Conservation (phyloP, 768 basidiomycete genomes). For the Leucogyrophana mollusca region DNA sequence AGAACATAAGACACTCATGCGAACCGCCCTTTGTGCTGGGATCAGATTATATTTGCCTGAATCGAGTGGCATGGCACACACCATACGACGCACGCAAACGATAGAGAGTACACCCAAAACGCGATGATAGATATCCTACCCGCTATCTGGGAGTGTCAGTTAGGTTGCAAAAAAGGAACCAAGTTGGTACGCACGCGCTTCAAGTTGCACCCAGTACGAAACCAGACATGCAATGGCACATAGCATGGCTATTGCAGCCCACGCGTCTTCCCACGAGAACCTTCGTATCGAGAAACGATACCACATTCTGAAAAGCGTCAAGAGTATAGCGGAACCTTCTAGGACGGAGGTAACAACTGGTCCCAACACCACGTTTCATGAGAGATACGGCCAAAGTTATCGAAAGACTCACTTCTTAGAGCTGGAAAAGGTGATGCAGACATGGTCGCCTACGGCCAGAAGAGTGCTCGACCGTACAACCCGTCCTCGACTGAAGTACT, state of each 20-base stretch:
- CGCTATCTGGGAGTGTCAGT: background rate
- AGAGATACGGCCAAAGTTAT: no score
- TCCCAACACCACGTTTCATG: no score
- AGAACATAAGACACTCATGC: constrained; percentile 18
- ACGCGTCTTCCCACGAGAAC: constrained; percentile 21
- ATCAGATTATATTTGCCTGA: background rate
- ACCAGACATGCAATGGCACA: constrained; percentile 8
- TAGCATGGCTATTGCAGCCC: constrained; percentile 13
- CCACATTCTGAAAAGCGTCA: constrained; percentile 15
- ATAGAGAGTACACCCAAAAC: constrained; percentile 14
- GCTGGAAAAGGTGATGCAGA: no score
- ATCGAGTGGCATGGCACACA: constrained; percentile 6
- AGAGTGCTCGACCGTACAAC: no score
- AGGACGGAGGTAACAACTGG: constrained; percentile 11
- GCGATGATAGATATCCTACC: background rate
- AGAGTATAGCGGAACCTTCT: constrained; percentile 4
- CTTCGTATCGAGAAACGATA: constrained; percentile 18
- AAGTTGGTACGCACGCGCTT: constrained; percentile 1
- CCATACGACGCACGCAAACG: constrained; percentile 12
- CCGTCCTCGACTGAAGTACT: no score
- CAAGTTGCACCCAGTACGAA: constrained; percentile 10
- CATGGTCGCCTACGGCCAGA: no score
- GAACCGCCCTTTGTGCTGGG: constrained; percentile 14
- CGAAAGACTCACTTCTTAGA: no score
- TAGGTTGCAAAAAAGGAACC: no score